Conservation (phyloP, 2,329 filamentous ascomycete genomes). For the Dothideomycetes sp. region DNA sequence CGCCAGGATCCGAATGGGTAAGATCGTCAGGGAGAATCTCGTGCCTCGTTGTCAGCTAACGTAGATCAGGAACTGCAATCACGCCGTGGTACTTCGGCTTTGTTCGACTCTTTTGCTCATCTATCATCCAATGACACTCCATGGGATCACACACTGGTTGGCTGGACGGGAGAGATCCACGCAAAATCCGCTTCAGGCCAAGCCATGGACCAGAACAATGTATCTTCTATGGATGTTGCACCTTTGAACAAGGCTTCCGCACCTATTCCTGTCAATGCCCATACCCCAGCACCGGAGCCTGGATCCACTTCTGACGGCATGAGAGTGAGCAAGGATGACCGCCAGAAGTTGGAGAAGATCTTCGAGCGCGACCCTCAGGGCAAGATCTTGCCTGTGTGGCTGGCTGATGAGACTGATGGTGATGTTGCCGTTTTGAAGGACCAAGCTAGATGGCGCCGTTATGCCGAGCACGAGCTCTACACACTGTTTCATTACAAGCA, state of each 20-base stretch:
- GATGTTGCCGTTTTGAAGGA: conserved; percentile 66
- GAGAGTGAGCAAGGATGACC: conserved; percentile 60
- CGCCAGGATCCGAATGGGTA: conserved; percentile 48
- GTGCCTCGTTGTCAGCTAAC: neutral
- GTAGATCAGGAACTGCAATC: conserved; percentile 56
- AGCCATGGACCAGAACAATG: conserved; percentile 25
- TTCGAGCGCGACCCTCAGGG: conserved; percentile 65
- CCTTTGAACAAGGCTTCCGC: conserved; percentile 67
- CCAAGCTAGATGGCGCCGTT: conserved; percentile 78
- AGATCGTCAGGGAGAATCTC: conserved; percentile 10
- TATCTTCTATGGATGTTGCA: conserved; percentile 40
- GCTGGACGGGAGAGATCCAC: conserved; percentile 76
- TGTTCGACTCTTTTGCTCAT: conserved; percentile 85
- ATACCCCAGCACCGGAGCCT: conserved; percentile 26
- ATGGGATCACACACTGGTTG: conserved; percentile 88
- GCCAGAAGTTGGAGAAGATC: conserved; percentile 63
- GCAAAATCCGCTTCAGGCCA: conserved; percentile 18
- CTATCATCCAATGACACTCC: conserved; percentile 73
- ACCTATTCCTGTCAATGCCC: conserved; percentile 63
- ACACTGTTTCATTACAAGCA: conserved; percentile 95
- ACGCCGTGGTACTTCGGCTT: conserved; percentile 77
- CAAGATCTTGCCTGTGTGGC: conserved; percentile 79
- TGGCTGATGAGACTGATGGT: conserved; percentile 65
- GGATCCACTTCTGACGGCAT: conserved; percentile 56
- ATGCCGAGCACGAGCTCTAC: conserved; percentile 85